These are phyloP conservation scores for Pythium coloratum DNA, from an alignment of 352 stramenopile genomes.

Conservation along the genomic window DNA sequence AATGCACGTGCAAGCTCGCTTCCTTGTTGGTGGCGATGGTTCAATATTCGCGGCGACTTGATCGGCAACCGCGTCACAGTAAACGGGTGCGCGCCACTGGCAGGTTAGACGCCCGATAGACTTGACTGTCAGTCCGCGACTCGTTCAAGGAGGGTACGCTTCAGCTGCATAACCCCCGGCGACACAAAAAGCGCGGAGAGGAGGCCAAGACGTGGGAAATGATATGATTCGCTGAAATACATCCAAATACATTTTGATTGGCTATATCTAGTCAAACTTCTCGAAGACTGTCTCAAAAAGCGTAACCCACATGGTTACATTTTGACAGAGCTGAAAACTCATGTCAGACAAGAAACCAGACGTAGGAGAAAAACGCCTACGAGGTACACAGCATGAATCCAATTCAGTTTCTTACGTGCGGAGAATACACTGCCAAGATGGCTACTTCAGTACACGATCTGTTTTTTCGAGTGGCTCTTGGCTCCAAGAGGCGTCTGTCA, in stretches of 20 bases:
- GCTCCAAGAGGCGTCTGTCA: neutral
- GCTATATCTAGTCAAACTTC: neutral
- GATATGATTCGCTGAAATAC: neutral
- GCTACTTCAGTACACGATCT: conserved; percentile 8
- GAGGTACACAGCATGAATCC: neutral
- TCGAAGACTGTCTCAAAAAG: neutral
- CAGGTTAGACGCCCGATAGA: conserved; percentile 16
- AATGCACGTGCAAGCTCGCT: neutral
- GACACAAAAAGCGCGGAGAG: conserved; percentile 15
- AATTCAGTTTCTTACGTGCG: neutral
- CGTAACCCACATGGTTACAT: neutral
- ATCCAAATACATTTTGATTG: conserved; percentile 1
- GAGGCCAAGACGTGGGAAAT: neutral
- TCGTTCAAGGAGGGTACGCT: conserved; percentile 7
- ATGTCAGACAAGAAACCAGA: conserved; percentile 26
- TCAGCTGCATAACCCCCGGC: neutral
- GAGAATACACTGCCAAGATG: conserved; percentile 5
- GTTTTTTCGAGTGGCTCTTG: conserved; percentile 14
- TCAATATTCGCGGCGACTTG: conserved; percentile 7
- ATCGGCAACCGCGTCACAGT: conserved; percentile 18
- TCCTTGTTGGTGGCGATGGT: neutral
- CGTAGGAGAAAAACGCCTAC: neutral
- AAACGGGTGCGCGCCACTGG: conserved; percentile 25
- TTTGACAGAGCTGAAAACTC: conserved; percentile 7
- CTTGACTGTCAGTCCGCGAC: conserved; percentile 29